Evolutionary conservation across 306 rosid species (phyloP), one percentile per base, ranked within the genome.

Genomic region (Citrullus mucosospermus): DNA sequence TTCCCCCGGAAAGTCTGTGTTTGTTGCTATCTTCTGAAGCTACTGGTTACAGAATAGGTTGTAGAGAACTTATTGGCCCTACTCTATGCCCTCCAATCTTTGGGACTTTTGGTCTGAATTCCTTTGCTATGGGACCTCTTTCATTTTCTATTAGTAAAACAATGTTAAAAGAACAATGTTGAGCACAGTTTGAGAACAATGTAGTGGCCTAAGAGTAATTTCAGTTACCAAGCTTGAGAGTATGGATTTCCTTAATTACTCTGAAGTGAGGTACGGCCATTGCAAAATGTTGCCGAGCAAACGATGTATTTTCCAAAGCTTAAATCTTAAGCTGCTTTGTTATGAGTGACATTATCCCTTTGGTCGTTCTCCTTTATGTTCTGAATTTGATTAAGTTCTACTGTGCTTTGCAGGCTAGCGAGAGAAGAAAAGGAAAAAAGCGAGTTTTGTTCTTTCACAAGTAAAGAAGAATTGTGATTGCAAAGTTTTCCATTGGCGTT

Each of bases 381-480:
- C 34, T 13, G 38, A 70, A 18, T 41, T 3, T 38, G 38, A 11
- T 57, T 4, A 61, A 44, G 14, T 48, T 22, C 5, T 36, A 36
- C 28, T 53, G 18, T 78, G 61, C 62, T 50, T 28, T 80, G 86
- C 96, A 94, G 98, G 96, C 98, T 63, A 85, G 87, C 74, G 97
- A 90, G 88, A 90, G 87, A 83, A 90, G 80, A 85, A 90, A 93
- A 82, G 93, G 85, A 57, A 94, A 86, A 85, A 94, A 85, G 87
- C 87, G 88, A 86, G 88, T 82, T 77, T 51, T 86, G 78, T 94
- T 92, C 88, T 94, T 90, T 82, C 84, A 84, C 89, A 89, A 86
- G 87, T 89, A 59, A 76, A 50, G 76, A 46, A 70, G 10, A 48
- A 14, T 72, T 48, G 59, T 48, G 32, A 72, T 28, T 50, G 18